Evolutionary conservation across 2,329 filamentous ascomycete genomes (phyloP), one percentile per base, ranked within the genome.

Genomic region (Pseudocercospora pini-densiflorae): DNA sequence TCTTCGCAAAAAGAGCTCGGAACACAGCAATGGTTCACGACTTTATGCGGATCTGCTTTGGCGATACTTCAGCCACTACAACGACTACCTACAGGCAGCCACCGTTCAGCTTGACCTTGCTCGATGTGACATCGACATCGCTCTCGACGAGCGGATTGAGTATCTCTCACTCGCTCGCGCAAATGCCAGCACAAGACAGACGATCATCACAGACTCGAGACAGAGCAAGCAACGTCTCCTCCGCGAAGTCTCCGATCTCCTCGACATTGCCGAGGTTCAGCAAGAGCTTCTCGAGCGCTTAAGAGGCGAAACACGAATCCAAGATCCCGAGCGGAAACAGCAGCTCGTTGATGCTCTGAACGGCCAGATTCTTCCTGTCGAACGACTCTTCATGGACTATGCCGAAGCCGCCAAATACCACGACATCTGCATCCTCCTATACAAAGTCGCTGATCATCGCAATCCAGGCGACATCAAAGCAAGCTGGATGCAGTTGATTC

Each of bases 191-290:
- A 94, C 94, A 14, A 87, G 90, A 68, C 92, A 91, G 19, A 87
- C 88, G 5, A 92, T 92, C 27, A 86, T 96, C 70, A 88, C 89
- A 2, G 81, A 83, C 23, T 76, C 77, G 4, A 77, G 79, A 7
- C 79, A 81, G 65, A 88, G 90, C 67, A 91, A 95, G 77, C 95
- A 97, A 78, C 86, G 93, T 66, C 84, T 98, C 29, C 87, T 94
- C 64, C 92, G 97, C 73, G 89, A 93, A 68, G 91, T 97, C 24
- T 89, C 89, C 2, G 93, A 95, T 71, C 84, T 96, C 53, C 88
- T 99, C 9, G 95, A 99, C 73, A 88, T 98, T 59, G 94, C 94
- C 14, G 94, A 95, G 75, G 95, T 99, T 61, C 95, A 99, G 78
- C 92, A 97, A 76, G 95, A 99, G 73, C 81, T 98, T 49, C 79